A percentile compares a stretch with the other conserved stretches of the same genome.
These are phyloP conservation scores for Collybiopsis confluens DNA, from an alignment of 768 basidiomycete genomes.

Conservation along the genomic window DNA sequence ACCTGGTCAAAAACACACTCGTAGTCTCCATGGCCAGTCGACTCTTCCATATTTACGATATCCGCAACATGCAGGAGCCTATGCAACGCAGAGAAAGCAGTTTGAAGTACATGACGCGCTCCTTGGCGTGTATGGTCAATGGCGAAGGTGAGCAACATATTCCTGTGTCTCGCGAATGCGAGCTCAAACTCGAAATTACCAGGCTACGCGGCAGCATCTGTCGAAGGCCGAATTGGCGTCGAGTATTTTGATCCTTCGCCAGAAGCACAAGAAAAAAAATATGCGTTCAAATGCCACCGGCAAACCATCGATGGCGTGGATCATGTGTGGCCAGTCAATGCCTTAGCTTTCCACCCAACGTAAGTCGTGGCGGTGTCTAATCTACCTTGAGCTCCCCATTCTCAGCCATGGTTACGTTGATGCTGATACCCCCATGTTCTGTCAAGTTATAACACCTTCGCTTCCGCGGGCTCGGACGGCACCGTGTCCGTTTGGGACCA, in stretches of 20 bases:
- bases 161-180: not conserved
- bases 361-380: slow-evolving; percentile 29
- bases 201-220: slow-evolving; percentile 92
- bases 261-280: slow-evolving; percentile 76
- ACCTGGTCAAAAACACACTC: slow-evolving; percentile 70
- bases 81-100: slow-evolving; percentile 86
- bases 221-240: slow-evolving; percentile 94
- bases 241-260: slow-evolving; percentile 91
- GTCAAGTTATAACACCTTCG: slow-evolving; percentile 94
- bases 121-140: slow-evolving; percentile 87
- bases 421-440: too few relatives aligned
- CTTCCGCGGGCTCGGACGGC: slow-evolving; percentile 91
- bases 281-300: slow-evolving; percentile 97
- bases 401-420: too few relatives aligned
- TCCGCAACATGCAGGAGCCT: slow-evolving; percentile 71
- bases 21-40: slow-evolving; percentile 94
- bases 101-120: slow-evolving; percentile 91
- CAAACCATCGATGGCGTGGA: slow-evolving; percentile 88
- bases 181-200: slow-evolving; percentile 2
- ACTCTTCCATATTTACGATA: slow-evolving; percentile 84
- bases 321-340: slow-evolving; percentile 95
- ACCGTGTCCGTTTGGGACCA: slow-evolving; percentile 98
- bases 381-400: not conserved
- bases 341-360: slow-evolving; percentile 90
- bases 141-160: slow-evolving; percentile 64